A percentile compares a stretch with the other conserved stretches of the same genome.
Conservation (phyloP, 495 filamentous ascomycete species). For the Cercophora scortea region DNA sequence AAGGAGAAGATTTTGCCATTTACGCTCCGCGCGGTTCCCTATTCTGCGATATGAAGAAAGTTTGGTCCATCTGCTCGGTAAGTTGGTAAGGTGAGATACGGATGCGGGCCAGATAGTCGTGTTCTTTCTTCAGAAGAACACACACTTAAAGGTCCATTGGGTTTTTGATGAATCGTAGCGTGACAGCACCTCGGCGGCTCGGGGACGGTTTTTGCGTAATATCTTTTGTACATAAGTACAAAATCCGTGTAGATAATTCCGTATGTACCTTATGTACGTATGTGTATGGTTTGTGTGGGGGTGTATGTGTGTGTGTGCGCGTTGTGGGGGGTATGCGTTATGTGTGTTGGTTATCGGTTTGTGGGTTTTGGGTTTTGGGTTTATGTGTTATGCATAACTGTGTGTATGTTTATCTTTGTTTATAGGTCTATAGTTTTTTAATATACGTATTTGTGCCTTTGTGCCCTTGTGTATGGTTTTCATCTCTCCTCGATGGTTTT, state of each 20-base stretch:
- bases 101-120: neutral
- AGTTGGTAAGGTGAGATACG: too few relatives aligned
- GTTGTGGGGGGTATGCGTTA: too few relatives aligned
- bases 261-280: neutral
- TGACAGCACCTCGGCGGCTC: too few relatives aligned
- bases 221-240: too few relatives aligned
- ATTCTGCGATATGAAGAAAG: too few relatives aligned
- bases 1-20: neutral
- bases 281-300: neutral
- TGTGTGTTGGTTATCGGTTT: neutral
- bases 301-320: neutral
- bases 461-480: neutral
- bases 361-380: neutral
- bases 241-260: too few relatives aligned
- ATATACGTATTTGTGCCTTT: slow-evolving; percentile 4
- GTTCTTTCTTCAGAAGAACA: too few relatives aligned
- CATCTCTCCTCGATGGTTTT: too few relatives aligned
- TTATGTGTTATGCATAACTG: neutral
- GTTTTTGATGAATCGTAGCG: slow-evolving; percentile 2
- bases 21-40: too few relatives aligned
- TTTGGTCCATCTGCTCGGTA: too few relatives aligned
- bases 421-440: slow-evolving; percentile 5
- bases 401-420: neutral
- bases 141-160: too few relatives aligned
- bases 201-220: too few relatives aligned